A percentile compares a stretch with the other conserved stretches of the same genome.
phyloP scores from a whole-genome alignment of 2,329 filamentous ascomycete species.

The Scopulariopsis brevicaulis region DNA sequence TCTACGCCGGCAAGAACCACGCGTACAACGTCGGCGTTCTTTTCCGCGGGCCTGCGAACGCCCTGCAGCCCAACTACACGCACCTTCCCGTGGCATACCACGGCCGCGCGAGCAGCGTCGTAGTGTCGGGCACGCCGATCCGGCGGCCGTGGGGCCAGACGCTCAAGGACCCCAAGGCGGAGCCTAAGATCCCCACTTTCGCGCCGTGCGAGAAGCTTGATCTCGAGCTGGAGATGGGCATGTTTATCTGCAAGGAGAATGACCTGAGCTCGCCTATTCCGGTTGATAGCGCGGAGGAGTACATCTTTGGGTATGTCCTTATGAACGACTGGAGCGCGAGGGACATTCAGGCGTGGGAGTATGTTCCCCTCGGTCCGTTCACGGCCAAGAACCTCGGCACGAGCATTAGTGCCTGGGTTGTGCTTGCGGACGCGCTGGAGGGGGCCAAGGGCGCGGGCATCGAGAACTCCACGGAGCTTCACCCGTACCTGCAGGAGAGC shows the following conservation, averaged over 20 bases:
- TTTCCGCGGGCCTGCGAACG: conserved; percentile 58
- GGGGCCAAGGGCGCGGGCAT: conserved; percentile 6
- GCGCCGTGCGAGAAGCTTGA: conserved; percentile 33
- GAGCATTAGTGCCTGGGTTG: conserved; percentile 44
- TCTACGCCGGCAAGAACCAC: neutral
- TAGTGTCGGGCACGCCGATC: conserved; percentile 56
- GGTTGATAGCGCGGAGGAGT: conserved; percentile 36
- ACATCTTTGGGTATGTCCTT: conserved; percentile 56
- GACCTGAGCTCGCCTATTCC: conserved; percentile 10
- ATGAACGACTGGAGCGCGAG: conserved; percentile 49
- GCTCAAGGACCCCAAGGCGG: conserved; percentile 12
- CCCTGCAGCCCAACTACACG: conserved; percentile 58
- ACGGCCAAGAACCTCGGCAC: conserved; percentile 46
- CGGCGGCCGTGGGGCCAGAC: conserved; percentile 57
- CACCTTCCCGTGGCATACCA: conserved; percentile 67
- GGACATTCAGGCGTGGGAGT: conserved; percentile 45
- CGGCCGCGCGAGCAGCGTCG: conserved; percentile 57
- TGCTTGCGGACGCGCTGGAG: conserved; percentile 39
- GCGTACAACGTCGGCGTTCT: conserved; percentile 24
- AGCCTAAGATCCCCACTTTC: neutral
- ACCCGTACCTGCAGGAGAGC: neutral
- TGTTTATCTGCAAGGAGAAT: conserved; percentile 53
- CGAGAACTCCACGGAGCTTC: conserved; percentile 3
- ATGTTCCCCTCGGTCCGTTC: conserved; percentile 44
- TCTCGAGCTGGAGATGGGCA: conserved; percentile 61